A percentile compares a stretch with the other conserved stretches of the same genome.
Evolutionary conservation across 169 alveolate species (phyloP).

Genomic region (Cryptosporidium xiaoi): DNA sequence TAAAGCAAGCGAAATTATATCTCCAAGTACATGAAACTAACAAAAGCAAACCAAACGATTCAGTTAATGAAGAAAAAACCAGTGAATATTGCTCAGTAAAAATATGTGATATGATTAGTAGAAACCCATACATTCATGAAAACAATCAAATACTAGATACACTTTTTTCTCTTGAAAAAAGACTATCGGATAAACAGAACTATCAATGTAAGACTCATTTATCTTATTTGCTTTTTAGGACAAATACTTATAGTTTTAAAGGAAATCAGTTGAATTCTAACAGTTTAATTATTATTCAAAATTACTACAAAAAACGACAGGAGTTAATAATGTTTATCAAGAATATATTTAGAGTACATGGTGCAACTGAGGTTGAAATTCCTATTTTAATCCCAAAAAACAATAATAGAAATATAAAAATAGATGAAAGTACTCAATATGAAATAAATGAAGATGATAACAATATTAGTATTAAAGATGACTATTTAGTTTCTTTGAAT

Average conservation of each 20-base stretch:
- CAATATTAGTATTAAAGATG: conserved; percentile 27
- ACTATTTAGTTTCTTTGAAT: conserved; percentile 5
- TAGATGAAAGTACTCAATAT: conserved; percentile 20
- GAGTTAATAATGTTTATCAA: conserved; percentile 27
- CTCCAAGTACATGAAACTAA: not conserved
- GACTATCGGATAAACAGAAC: conserved; percentile 23
- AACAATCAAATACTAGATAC: conserved; percentile 29
- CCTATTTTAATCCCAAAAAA: conserved; percentile 60
- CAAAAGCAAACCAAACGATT: not conserved
- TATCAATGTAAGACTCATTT: not conserved
- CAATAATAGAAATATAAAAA: conserved; percentile 6
- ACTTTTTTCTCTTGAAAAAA: conserved; percentile 58
- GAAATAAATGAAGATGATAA: conserved; percentile 21
- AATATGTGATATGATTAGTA: conserved; percentile 51
- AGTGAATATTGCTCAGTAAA: conserved; percentile 35
- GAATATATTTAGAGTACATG: conserved; percentile 37
- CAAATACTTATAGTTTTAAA: conserved; percentile 2
- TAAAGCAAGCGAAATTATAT: conserved; percentile 36
- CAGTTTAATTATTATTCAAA: conserved; percentile 18
- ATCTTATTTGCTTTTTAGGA: conserved; percentile 33
- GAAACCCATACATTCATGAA: conserved; percentile 50
- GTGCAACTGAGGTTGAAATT: conserved; percentile 59
- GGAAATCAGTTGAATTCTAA: not conserved
- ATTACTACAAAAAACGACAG: conserved; percentile 34
- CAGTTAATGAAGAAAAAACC: not conserved